Evolutionary conservation across 352 stramenopile genomes (phyloP).

Genomic region (Saprolegnia parasitica): DNA sequence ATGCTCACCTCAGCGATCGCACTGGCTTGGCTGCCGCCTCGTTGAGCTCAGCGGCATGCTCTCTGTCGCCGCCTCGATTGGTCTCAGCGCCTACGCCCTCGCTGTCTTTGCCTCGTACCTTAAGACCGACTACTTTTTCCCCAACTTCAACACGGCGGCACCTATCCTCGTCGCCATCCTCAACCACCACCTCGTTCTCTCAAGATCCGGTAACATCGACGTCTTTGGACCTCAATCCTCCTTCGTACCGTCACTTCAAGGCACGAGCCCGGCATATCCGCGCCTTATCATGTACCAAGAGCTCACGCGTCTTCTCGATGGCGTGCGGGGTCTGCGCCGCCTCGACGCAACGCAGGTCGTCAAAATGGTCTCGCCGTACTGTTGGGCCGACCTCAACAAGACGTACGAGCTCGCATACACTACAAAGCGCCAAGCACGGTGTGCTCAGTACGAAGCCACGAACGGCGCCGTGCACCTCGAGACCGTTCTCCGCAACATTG

Average conservation of each 20-base stretch:
- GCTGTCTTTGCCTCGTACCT: neutral
- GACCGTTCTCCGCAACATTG: neutral
- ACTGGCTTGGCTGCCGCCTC: too few relatives aligned
- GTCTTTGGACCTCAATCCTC: neutral
- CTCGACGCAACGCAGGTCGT: neutral
- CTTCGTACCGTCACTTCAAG: neutral
- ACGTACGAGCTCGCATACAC: neutral
- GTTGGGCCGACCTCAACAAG: neutral
- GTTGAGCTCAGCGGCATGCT: too few relatives aligned
- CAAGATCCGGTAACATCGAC: neutral
- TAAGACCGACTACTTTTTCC: neutral
- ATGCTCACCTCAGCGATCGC: too few relatives aligned
- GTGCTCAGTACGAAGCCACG: neutral
- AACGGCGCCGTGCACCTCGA: neutral
- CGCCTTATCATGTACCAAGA: neutral
- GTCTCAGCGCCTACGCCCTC: neutral
- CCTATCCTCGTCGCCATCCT: neutral
- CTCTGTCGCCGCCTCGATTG: too few relatives aligned
- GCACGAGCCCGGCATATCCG: neutral
- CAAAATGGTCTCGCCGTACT: neutral
- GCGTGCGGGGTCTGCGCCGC: neutral
- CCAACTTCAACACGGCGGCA: neutral
- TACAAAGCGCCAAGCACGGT: neutral
- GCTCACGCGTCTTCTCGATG: neutral
- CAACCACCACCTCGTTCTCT: neutral